Base-by-base conservation (phyloP, 2,329 filamentous ascomycete genomes). In the Colletotrichum chlorophyti region DNA sequence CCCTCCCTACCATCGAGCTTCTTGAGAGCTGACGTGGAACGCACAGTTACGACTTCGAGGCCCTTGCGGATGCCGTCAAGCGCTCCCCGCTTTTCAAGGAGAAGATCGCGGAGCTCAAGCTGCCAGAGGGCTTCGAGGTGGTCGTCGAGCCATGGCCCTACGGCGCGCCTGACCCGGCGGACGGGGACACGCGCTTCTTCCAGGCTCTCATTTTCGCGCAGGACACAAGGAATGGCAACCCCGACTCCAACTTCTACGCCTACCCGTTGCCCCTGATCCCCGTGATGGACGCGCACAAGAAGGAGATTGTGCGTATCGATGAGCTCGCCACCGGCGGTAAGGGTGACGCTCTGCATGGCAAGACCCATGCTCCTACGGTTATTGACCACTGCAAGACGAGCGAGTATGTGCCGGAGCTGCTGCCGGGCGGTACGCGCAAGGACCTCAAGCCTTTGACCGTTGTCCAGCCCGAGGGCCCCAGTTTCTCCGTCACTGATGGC, bases 371-470 rank as follows among this genome's bases (percentile, higher is more conserved):
- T 0, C 43, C 50, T 2, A 63, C 49, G 0, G 43, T 69, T 6
- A 37, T 73, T 1, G 68, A 74, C 29, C 72, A 74, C 51, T 73
- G 70, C 47, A 34, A 48, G 7, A 21, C 69, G 0, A 69, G 71
- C 6, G 76, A 78, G 59, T 78, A 78, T 17, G 67, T 76, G 3
- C 76, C 76, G 0, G 76, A 78, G 66, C 81, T 63, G 64, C 76
- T 64, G 38, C 71, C 63, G 34, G 69, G 53, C 50, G 77, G 79
- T 1, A 72, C 73, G 3, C 69, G 82, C 14, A 76, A 78, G 62
- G 80, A 83, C 47, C 65, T 84, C 17, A 89, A 88, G 72, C 84
- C 84, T 0, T 74, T 89, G 64, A 83, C 85, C 51, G 83, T 88
- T 10, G 70, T 81, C 5, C 85, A 88, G 63, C 84, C 85, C 0